A percentile compares a stretch with the other conserved stretches of the same genome.
These are phyloP conservation scores for Lasiodiplodia sp. DNA, from an alignment of 2,329 filamentous ascomycete species.

Conservation along the genomic window DNA sequence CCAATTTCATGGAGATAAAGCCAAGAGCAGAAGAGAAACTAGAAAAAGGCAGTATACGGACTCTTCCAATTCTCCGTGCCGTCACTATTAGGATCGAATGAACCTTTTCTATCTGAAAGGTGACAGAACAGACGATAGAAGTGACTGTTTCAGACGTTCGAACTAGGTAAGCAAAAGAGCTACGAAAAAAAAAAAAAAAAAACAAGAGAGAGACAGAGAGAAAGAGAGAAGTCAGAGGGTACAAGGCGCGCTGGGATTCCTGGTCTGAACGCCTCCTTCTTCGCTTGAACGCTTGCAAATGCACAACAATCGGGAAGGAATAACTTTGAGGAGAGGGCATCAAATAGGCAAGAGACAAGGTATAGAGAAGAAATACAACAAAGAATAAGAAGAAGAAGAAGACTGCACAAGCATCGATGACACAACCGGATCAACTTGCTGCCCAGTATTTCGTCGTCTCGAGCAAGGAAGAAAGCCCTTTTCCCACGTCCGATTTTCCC, in stretches of 20 bases:
- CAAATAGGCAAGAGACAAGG: not conserved
- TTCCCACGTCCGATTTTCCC: not conserved
- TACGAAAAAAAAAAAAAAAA: too few species aligned
- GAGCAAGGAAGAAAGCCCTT: not conserved
- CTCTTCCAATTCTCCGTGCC: not conserved
- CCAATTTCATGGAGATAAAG: not conserved
- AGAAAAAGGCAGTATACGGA: not conserved
- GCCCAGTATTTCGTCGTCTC: not conserved
- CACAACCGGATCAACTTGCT: not conserved
- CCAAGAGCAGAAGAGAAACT: not conserved
- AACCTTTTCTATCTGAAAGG: not conserved
- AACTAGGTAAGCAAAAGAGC: not conserved
- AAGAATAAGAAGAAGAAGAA: conserved; percentile 2
- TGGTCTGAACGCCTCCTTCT: not conserved
- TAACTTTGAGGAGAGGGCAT: not conserved
- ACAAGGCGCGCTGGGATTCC: not conserved
- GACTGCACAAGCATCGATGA: not conserved
- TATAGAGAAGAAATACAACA: not conserved
- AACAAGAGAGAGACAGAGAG: not conserved
- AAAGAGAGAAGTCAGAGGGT: not conserved
- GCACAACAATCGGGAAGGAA: not conserved
- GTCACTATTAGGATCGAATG: not conserved
- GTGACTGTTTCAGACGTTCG: too few species aligned
- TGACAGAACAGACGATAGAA: not conserved
- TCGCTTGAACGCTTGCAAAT: conserved; percentile 16